Evolutionary conservation across 2,329 filamentous ascomycete genomes (phyloP), one percentile per base, ranked within the genome.

Genomic region (Acrocalymma vagum): DNA sequence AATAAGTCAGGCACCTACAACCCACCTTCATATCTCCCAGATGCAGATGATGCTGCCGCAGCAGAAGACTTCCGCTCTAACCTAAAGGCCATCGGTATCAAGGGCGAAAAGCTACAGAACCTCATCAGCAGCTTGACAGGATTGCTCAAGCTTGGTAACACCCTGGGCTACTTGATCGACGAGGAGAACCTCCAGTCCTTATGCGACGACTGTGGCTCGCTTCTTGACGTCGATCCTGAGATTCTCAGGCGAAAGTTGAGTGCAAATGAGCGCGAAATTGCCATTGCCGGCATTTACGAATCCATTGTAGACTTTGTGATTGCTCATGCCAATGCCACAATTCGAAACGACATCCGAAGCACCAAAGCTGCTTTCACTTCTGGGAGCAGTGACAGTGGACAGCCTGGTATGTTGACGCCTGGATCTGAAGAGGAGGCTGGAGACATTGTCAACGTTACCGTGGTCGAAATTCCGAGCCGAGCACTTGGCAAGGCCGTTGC

Each of bases 291-390:
- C 3, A 78, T 97, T 11, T 99, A 99, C 62, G 94, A 99, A 71
- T 86, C 92, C 9, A 77, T 97, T 17, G 91, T 99, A 0, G 94
- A 97, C 65, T 97, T 91, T 88, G 88, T 99, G 10, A 87, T 99
- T 46, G 75, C 79, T 41, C 94, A 92, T 64, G 93, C 92, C 41
- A 99, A 99, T 58, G 82, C 86, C 22, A 82, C 92, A 9, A 96
- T 99, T 60, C 79, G 84, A 1, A 78, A 78, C 3, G 90, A 96
- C 55, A 83, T 97, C 67, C 76, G 80, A 14, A 80, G 79, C 16
- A 82, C 84, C 40, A 79, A 79, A 34, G 82, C 86, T 24, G 82
- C 83, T 1, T 84, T 85, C 29, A 85, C 86, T 31, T 88, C 85
- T 0, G 79, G 80, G 15, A 86, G 86, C 38, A 89, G 78, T 41